Evolutionary conservation across 805 yeast genomes (phyloP), one percentile per base, ranked within the genome.

Genomic region (Candida arabinofermentans): DNA sequence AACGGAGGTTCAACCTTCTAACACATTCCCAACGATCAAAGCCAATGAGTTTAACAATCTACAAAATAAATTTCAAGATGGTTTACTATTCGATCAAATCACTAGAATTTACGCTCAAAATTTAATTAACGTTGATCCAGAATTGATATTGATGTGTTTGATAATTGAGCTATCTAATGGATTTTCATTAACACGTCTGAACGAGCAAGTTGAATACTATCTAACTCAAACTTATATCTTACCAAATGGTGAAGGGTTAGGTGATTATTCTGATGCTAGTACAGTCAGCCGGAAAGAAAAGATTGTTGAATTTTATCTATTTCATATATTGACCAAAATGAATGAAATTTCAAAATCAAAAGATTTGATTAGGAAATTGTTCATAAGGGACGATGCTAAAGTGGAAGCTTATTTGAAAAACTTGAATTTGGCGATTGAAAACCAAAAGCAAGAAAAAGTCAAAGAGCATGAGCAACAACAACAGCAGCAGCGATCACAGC

Each of bases 161-260:
- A 51, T 61, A 13, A 54, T 60, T 26, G 66, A 63, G 40, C 44
- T 51, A 12, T 47, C 62, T 4, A 61, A 63, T 38, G 59, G 57
- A 5, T 46, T 54, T 30, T 42, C 57, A 1, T 18, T 52, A 16
- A 32, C 23, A 7, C 40, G 41, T 13, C 41, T 61, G 35, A 47
- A 43, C 14, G 37, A 24, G 4, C 67, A 63, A 33, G 41, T 61
- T 8, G 60, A 55, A 27, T 27, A 24, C 5, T 59, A 50, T 33
- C 45, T 62, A 12, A 36, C 19, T 1, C 41, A 36, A 16, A 43
- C 27, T 9, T 44, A 37, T 10, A 39, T 58, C 7, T 37, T 58
- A 2, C 53, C 57, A 14, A 37, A 41, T 17, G 56, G 55, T 7
- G 44, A 44, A 10, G 54, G 51, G 0, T 37, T 49, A 21, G 19